These are phyloP conservation scores for Metarhizium anisopliae DNA, from an alignment of 2,329 filamentous ascomycete species.

Conservation along the genomic window DNA sequence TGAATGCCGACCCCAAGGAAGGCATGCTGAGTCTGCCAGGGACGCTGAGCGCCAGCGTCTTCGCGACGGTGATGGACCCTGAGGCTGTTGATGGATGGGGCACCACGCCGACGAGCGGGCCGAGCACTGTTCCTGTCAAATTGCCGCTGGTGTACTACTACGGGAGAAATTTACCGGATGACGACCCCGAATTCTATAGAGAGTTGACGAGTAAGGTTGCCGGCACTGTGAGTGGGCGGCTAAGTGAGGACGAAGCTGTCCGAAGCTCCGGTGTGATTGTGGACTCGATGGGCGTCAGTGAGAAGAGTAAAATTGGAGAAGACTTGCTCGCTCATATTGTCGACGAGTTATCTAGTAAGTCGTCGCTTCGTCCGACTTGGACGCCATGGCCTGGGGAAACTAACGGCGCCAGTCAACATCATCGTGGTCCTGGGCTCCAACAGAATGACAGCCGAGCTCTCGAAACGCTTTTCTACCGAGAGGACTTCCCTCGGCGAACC, in stretches of 20 bases:
- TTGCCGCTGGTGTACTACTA: conserved; percentile 87
- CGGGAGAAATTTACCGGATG: conserved; percentile 63
- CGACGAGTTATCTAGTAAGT: conserved; percentile 42
- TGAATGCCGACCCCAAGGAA: conserved; percentile 79
- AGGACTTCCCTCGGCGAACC: conserved; percentile 53
- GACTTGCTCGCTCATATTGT: conserved; percentile 74
- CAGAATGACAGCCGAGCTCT: conserved; percentile 64
- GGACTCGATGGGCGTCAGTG: conserved; percentile 67
- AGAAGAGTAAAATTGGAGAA: conserved; percentile 56
- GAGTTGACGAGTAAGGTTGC: conserved; percentile 68
- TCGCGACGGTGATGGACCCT: conserved; percentile 79
- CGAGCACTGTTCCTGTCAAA: conserved; percentile 81
- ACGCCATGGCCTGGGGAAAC: background rate
- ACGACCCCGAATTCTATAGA: conserved; percentile 64
- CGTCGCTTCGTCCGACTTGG: background rate
- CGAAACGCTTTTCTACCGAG: conserved; percentile 53
- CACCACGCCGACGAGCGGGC: conserved; percentile 81
- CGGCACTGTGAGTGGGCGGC: conserved; percentile 64
- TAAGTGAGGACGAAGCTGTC: conserved; percentile 66
- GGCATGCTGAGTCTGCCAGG: conserved; percentile 71
- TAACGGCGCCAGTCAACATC: conserved; percentile 60
- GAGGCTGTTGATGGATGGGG: conserved; percentile 76
- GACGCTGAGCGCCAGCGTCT: conserved; percentile 76
- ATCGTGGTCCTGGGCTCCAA: conserved; percentile 77
- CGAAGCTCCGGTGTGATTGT: conserved; percentile 73